phyloP scores from a whole-genome alignment of 169 alveolate species.

The Prorocentrum cordatum region DNA sequence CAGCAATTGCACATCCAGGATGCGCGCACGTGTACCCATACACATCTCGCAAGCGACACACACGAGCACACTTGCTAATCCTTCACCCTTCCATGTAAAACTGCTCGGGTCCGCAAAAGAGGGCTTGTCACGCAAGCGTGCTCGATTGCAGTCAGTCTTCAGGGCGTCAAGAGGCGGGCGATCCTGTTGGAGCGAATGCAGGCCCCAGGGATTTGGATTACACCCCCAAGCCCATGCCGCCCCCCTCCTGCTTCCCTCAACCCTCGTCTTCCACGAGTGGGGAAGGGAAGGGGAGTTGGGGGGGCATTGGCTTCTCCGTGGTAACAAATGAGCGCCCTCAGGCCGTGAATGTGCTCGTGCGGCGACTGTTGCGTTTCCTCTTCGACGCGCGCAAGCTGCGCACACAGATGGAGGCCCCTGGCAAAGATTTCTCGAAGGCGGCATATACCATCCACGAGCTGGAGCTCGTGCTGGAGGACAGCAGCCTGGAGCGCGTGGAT shows the following conservation, averaged over 20 bases:
- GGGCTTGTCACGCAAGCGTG: background rate
- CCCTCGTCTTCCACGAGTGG: background rate
- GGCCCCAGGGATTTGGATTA: background rate
- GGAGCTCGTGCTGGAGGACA: constrained; percentile 23
- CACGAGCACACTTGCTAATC: too few species aligned
- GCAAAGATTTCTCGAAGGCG: constrained; percentile 43
- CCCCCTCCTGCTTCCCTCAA: background rate
- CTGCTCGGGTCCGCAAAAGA: background rate
- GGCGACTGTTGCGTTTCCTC: constrained; percentile 20
- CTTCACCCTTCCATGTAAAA: too few species aligned
- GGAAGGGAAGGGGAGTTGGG: background rate
- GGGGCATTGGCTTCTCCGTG: background rate
- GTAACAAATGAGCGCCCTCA: background rate
- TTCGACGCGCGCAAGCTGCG: constrained; percentile 65
- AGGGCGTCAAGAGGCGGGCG: constrained; percentile 25
- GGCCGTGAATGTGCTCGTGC: background rate
- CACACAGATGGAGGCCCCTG: constrained; percentile 60
- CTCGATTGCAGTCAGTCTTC: background rate
- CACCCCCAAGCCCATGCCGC: background rate
- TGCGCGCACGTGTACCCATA: too few species aligned
- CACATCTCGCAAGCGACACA: too few species aligned
- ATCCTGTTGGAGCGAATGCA: constrained; percentile 51
- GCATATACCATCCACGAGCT: constrained; percentile 49
- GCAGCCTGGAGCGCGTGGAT: constrained; percentile 8
- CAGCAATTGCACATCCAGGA: too few species aligned